These are phyloP conservation scores for Penicillium subrubescens DNA, from an alignment of 495 filamentous ascomycete genomes.

Conservation along the genomic window DNA sequence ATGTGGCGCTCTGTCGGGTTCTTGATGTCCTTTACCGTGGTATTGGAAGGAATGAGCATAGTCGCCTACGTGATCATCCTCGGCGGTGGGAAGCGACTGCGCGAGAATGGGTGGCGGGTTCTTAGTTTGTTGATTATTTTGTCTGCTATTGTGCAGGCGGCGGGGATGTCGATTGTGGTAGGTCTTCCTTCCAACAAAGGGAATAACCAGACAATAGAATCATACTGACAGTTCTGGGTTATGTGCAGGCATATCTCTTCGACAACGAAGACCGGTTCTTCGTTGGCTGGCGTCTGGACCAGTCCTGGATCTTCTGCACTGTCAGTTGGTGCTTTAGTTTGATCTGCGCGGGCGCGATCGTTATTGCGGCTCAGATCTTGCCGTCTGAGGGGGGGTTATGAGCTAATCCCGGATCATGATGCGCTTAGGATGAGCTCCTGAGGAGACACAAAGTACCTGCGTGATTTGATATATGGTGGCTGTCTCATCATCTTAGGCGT, in stretches of 20 bases:
- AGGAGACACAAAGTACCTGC: neutral
- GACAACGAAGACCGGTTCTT: constrained; percentile 86
- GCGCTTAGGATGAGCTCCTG: constrained; percentile 14
- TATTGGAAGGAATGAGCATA: constrained; percentile 70
- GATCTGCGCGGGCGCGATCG: constrained; percentile 61
- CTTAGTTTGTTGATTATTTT: constrained; percentile 63
- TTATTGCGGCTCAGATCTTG: constrained; percentile 63
- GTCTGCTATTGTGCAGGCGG: constrained; percentile 63
- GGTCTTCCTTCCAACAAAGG: constrained; percentile 29
- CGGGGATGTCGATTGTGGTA: constrained; percentile 79
- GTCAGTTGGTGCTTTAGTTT: constrained; percentile 69
- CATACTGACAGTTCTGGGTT: neutral
- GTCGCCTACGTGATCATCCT: constrained; percentile 76
- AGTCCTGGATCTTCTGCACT: constrained; percentile 76
- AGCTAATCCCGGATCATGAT: constrained; percentile 62
- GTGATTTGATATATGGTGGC: neutral
- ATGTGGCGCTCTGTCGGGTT: constrained; percentile 91
- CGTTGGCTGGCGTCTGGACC: constrained; percentile 79
- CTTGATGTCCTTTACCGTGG: constrained; percentile 77
- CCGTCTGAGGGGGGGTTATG: constrained; percentile 86
- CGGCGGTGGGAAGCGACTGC: constrained; percentile 71
- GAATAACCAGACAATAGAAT: neutral
- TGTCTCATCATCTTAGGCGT: constrained; percentile 7
- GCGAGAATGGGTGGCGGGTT: constrained; percentile 77
- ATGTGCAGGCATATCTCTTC: constrained; percentile 71